phyloP scores from a whole-genome alignment of 768 basidiomycete genomes.

The Tulasnella sp. region DNA sequence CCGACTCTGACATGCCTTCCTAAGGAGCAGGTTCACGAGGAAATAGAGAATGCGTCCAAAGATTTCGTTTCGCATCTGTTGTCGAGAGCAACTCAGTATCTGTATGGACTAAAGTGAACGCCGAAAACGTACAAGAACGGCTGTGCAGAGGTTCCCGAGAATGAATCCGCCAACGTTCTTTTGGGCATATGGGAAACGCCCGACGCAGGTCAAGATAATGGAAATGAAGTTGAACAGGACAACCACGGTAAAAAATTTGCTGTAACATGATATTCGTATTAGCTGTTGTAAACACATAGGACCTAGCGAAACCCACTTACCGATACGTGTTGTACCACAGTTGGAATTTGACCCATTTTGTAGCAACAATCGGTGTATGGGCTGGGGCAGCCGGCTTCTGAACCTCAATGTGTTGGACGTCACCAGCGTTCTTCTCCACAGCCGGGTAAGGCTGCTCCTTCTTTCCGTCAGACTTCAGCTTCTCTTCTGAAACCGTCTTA shows the following conservation, averaged over 20 bases:
- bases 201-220: slow-evolving; percentile 56
- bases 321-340: slow-evolving; percentile 25
- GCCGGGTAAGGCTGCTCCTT: background rate
- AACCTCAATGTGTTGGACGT: slow-evolving; percentile 19
- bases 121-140: slow-evolving; percentile 48
- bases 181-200: slow-evolving; percentile 64
- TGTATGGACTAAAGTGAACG: background rate
- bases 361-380: background rate
- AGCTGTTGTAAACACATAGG: background rate
- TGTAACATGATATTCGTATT: slow-evolving; percentile 34
- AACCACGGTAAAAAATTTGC: slow-evolving; percentile 69
- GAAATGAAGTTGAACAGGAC: slow-evolving; percentile 59
- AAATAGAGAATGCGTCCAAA: slow-evolving; percentile 75
- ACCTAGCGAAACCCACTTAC: background rate
- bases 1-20: slow-evolving; percentile 50
- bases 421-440: background rate
- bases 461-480: background rate
- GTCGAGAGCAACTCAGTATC: background rate
- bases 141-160: slow-evolving; percentile 65
- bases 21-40: slow-evolving; percentile 66
- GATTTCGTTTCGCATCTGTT: slow-evolving; percentile 66
- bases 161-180: slow-evolving; percentile 67
- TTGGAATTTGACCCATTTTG: slow-evolving; percentile 18
- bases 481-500: background rate
- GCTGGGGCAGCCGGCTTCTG: slow-evolving; percentile 10